phyloP scores from a whole-genome alignment of 495 filamentous ascomycete species.

The Amniculicola lignicola region DNA sequence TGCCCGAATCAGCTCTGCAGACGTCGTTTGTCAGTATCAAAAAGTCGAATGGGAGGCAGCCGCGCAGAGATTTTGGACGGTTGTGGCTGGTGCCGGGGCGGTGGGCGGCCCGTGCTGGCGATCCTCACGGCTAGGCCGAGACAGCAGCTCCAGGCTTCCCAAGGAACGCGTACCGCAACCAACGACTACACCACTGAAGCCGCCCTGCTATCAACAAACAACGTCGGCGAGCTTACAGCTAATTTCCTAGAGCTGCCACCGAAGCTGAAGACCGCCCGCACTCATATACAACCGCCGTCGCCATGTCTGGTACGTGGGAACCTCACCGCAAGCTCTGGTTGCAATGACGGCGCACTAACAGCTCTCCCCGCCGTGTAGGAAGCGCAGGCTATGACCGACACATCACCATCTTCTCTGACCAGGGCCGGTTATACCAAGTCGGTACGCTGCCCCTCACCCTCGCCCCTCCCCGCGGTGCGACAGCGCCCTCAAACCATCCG shows the following conservation, averaged over 20 bases:
- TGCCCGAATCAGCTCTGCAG: conserved; percentile 27
- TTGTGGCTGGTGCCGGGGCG: conserved; percentile 17
- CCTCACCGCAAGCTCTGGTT: conserved; percentile 17
- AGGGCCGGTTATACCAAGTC: conserved; percentile 97
- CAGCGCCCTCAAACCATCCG: background rate
- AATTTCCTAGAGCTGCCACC: conserved; percentile 30
- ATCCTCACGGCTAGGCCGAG: conserved; percentile 8
- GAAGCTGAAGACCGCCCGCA: conserved; percentile 26
- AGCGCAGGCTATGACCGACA: conserved; percentile 96
- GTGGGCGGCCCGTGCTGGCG: conserved; percentile 11
- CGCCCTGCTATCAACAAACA: conserved; percentile 7
- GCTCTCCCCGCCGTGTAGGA: conserved; percentile 52
- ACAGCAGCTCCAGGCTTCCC: conserved; percentile 18
- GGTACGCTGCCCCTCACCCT: conserved; percentile 60
- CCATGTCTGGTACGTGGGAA: conserved; percentile 35
- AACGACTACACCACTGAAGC: background rate
- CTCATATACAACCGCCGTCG: conserved; percentile 26
- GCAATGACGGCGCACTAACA: conserved; percentile 20
- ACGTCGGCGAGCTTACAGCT: conserved; percentile 23
- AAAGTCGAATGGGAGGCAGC: conserved; percentile 28
- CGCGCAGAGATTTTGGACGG: conserved; percentile 23
- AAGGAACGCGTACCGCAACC: conserved; percentile 26
- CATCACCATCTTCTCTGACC: conserved; percentile 99
- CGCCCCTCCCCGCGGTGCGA: background rate
- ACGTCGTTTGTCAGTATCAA: conserved; percentile 29